Base-by-base conservation (phyloP, 495 filamentous ascomycete species). In the Neurospora hispaniola region DNA sequence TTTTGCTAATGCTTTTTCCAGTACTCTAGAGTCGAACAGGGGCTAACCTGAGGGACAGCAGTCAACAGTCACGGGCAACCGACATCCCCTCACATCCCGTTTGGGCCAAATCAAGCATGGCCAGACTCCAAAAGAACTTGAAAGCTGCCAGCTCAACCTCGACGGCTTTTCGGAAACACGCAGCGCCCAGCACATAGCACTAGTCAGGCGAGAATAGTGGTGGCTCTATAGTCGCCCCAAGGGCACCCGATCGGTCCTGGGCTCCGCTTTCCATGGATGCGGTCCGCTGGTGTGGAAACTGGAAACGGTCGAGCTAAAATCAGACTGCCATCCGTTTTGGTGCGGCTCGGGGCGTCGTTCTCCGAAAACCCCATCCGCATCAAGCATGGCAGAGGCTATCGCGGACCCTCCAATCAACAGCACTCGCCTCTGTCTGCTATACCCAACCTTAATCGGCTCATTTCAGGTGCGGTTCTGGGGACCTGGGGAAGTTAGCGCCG, bases 331-430 rank as follows among this genome's bases (percentile, higher is more conserved):
- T 27, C 69, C 40, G 38, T 42, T 39, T 42, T 70, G 35, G 54
- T 12, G 38, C 10, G 40, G 40, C 42, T 38, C 71, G 71, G 40
- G 42, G 48, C 39, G 39, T 44, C 1, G 20, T n/a, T 14, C 38
- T 40, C 39, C 44, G 46, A 27, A 54, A 31, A 59, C 14, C 14
- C 20, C 38, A 43, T 69, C 20, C 74, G 39, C 35, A 72, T 44
- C 6, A 48, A 5, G 43, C 71, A 69, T 44, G 8, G 48, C 46
- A 73, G 68, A 42, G 18, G 20, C 27, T 35, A 31, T 43, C 39
- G 69, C 54, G 44, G 43, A 16, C 72, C 71, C 76, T 75, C 78
- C 78, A 80, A 80, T 80, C 48, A 75, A 70, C 75, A 74, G 77
- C 72, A 75, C 23, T 77, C 74, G 74, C 72, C 79, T 76, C 78